phyloP scores from a whole-genome alignment of 805 yeast species.

The Candida sakaeoensis region DNA sequence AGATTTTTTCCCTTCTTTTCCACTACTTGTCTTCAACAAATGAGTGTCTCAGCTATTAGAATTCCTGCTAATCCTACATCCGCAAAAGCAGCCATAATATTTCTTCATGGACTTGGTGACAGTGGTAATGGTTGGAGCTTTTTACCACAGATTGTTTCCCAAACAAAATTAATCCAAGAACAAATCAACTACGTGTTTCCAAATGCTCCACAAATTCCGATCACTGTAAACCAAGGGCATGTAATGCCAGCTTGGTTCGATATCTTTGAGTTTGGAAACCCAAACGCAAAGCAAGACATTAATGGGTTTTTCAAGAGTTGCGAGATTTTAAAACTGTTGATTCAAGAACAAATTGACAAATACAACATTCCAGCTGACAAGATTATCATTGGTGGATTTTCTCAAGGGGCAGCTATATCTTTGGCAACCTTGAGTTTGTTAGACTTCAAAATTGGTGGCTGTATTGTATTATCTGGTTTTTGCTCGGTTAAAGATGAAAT shows the following conservation, averaged over 20 bases:
- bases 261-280: slow-evolving; percentile 52
- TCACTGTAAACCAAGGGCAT: slow-evolving; percentile 64
- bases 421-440: slow-evolving; percentile 54
- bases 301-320: slow-evolving; percentile 52
- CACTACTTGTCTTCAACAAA: slow-evolving; percentile 4
- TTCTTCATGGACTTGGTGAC: slow-evolving; percentile 91
- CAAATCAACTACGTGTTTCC: slow-evolving; percentile 76
- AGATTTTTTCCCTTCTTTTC: not conserved
- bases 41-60: slow-evolving; percentile 11
- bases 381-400: slow-evolving; percentile 90
- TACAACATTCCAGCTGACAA: slow-evolving; percentile 56
- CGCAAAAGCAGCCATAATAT: slow-evolving; percentile 56
- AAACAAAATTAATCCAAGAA: slow-evolving; percentile 39
- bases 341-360: slow-evolving; percentile 49
- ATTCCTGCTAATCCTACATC: slow-evolving; percentile 24
- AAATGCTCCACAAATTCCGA: slow-evolving; percentile 73
- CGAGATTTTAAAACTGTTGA: slow-evolving; percentile 40
- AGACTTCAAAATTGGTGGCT: slow-evolving; percentile 71
- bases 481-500: slow-evolving; percentile 29
- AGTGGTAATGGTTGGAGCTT: slow-evolving; percentile 87
- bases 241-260: slow-evolving; percentile 88
- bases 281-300: slow-evolving; percentile 45
- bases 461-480: slow-evolving; percentile 76
- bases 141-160: slow-evolving; percentile 61
- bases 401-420: slow-evolving; percentile 88